Evolutionary conservation across 805 yeast species (phyloP).

Genomic region (Starmerella apicola): DNA sequence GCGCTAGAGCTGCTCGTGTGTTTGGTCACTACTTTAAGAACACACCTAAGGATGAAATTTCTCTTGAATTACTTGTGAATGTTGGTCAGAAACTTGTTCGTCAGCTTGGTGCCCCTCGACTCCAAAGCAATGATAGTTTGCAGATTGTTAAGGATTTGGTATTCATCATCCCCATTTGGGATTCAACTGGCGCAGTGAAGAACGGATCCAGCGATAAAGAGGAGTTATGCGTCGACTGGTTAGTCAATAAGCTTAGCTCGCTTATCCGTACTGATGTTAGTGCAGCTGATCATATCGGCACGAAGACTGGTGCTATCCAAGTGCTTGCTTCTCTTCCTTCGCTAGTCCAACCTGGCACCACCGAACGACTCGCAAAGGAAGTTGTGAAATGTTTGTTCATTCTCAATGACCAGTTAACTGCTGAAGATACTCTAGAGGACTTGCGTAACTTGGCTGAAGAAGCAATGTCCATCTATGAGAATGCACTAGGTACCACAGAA

Average conservation of each 20-base stretch:
- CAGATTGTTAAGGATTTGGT: slow-evolving; percentile 59
- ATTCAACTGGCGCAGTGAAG: slow-evolving; percentile 24
- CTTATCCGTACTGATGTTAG: slow-evolving; percentile 48
- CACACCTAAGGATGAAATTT: slow-evolving; percentile 33
- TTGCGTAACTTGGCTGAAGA: slow-evolving; percentile 44
- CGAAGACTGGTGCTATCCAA: slow-evolving; percentile 61
- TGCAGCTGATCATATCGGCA: slow-evolving; percentile 34
- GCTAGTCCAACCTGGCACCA: slow-evolving; percentile 33
- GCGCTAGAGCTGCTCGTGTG: slow-evolving; percentile 52
- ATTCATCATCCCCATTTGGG: slow-evolving; percentile 51
- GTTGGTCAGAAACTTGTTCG: slow-evolving; percentile 57
- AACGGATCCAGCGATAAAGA: slow-evolving; percentile 14
- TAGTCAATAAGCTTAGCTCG: slow-evolving; percentile 48
- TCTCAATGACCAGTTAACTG: slow-evolving; percentile 29
- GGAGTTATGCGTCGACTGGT: slow-evolving; percentile 42
- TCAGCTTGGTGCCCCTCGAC: slow-evolving; percentile 69
- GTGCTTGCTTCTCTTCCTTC: slow-evolving; percentile 53
- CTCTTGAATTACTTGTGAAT: slow-evolving; percentile 36
- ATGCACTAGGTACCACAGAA: slow-evolving; percentile 56
- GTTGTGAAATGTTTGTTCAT: slow-evolving; percentile 44
- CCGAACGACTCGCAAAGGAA: slow-evolving; percentile 35
- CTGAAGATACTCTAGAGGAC: slow-evolving; percentile 33
- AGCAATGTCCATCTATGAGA: slow-evolving; percentile 54
- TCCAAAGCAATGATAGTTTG: slow-evolving; percentile 49
- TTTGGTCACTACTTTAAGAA: slow-evolving; percentile 38